Conservation (phyloP, 352 stramenopile genomes). For the Pythium guiyangense region DNA sequence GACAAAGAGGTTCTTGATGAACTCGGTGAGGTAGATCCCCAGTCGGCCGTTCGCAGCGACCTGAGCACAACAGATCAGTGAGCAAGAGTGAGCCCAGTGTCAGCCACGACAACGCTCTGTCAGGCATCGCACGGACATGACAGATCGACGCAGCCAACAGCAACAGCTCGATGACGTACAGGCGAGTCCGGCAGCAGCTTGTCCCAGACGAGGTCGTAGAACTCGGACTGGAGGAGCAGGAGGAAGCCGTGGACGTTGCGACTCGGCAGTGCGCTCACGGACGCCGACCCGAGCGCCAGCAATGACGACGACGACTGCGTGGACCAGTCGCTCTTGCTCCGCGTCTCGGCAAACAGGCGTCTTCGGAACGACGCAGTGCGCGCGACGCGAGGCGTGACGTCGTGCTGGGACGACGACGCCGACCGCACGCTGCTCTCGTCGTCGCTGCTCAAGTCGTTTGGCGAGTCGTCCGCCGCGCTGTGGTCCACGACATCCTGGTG, state of each 20-base stretch:
- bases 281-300: background rate
- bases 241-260: constrained; percentile 42
- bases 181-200: constrained; percentile 29
- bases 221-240: constrained; percentile 52
- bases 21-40: constrained; percentile 59
- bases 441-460: constrained; percentile 36
- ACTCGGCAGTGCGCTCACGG: constrained; percentile 1
- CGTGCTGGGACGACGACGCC: constrained; percentile 4
- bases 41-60: constrained; percentile 27
- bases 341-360: constrained; percentile 6
- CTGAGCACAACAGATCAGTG: constrained; percentile 21
- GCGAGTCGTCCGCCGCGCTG: constrained; percentile 25
- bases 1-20: constrained; percentile 50
- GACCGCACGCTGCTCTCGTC: constrained; percentile 16
- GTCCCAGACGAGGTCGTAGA: constrained; percentile 53
- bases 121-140: background rate
- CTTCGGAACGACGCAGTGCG: constrained; percentile 11
- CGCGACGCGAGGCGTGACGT: constrained; percentile 7
- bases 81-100: no score
- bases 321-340: background rate
- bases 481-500: constrained; percentile 22
- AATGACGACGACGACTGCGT: no score
- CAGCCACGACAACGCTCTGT: background rate
- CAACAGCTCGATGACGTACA: constrained; percentile 19
- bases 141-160: background rate